Evolutionary conservation across 345 rosid species (phyloP).

Genomic region (Lepidium africanum): DNA sequence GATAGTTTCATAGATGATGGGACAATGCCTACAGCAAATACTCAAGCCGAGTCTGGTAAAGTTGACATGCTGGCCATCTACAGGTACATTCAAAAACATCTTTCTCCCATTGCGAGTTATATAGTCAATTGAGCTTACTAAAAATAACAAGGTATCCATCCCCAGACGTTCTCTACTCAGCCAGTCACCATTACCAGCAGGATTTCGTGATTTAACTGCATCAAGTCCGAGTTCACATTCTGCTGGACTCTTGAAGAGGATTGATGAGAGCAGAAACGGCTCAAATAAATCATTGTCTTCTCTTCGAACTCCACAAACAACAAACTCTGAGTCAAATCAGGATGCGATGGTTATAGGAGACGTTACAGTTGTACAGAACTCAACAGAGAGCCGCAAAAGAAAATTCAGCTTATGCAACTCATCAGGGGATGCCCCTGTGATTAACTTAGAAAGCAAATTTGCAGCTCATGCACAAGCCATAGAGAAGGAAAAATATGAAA

Average conservation of each 20-base stretch:
- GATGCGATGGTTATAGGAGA: conserved; percentile 21
- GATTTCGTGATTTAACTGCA: conserved; percentile 23
- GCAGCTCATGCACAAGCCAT: conserved; percentile 17
- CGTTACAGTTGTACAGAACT: conserved; percentile 18
- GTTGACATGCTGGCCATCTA: conserved; percentile 88
- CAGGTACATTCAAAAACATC: conserved; percentile 39
- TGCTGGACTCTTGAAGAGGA: conserved; percentile 27
- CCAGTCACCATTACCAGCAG: conserved; percentile 65
- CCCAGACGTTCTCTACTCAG: conserved; percentile 87
- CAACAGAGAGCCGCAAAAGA: conserved; percentile 44
- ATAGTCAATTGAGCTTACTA: not conserved
- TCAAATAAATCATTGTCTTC: conserved; percentile 35
- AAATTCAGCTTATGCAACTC: conserved; percentile 39
- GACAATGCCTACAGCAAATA: conserved; percentile 47
- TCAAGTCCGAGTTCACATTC: conserved; percentile 32
- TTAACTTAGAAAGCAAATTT: conserved; percentile 56
- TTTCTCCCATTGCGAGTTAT: not conserved
- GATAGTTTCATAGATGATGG: conserved; percentile 87
- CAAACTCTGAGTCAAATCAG: conserved; percentile 21
- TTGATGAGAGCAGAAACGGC: conserved; percentile 31
- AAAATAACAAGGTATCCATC: not conserved
- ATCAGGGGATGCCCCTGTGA: conserved; percentile 33
- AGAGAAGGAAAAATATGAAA: conserved; percentile 22
- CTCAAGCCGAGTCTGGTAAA: conserved; percentile 48
- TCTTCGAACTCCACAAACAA: conserved; percentile 34